Conservation (phyloP, 202 grass and related monocot genomes). For the Zoysia matrella region DNA sequence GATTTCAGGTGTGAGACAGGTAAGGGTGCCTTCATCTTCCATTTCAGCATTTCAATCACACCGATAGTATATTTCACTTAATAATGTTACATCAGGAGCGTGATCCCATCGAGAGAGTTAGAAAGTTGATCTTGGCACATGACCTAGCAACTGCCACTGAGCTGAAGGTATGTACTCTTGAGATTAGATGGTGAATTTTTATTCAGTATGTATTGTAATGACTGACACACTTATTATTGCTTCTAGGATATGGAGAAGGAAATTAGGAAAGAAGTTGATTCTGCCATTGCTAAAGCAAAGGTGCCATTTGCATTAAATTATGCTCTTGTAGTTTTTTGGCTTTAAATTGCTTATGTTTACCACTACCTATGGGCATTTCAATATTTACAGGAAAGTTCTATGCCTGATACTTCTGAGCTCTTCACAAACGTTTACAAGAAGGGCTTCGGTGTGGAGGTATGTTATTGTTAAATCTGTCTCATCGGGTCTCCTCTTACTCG, state of each 20-base stretch:
- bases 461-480: constrained; percentile 30
- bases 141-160: constrained; percentile 76
- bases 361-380: constrained; percentile 37
- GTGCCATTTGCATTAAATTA: constrained; percentile 44
- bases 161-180: constrained; percentile 69
- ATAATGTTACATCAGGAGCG: constrained; percentile 67
- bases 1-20: constrained; percentile 69
- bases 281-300: constrained; percentile 90
- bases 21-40: constrained; percentile 39
- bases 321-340: constrained; percentile 6
- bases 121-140: constrained; percentile 84
- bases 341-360: constrained; percentile 38
- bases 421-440: constrained; percentile 92
- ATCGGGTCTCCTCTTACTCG: not conserved
- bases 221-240: constrained; percentile 27
- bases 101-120: constrained; percentile 90
- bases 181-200: constrained; percentile 5
- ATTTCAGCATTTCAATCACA: constrained; percentile 8
- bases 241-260: constrained; percentile 82
- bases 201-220: not conserved
- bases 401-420: constrained; percentile 86
- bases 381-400: constrained; percentile 80
- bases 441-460: constrained; percentile 82
- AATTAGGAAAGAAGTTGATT: constrained; percentile 88
- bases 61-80: constrained; percentile 8